Evolutionary conservation across 2,329 filamentous ascomycete species (phyloP), one percentile per base, ranked within the genome.

Genomic region (Karstenula rhodostoma): DNA sequence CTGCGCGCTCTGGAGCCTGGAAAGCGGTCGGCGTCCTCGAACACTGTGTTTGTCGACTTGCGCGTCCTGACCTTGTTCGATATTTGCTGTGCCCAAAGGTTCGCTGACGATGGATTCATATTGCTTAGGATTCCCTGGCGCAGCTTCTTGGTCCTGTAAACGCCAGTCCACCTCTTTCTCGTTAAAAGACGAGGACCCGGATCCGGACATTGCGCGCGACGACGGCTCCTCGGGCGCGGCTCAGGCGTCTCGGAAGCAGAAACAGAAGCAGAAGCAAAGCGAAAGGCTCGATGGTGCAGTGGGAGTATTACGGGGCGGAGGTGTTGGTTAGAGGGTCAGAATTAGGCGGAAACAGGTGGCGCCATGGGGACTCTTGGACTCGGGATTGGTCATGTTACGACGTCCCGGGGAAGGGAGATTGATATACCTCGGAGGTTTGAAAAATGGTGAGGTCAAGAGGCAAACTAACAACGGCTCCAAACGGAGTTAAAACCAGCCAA

Each of bases 41-140:
- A 65, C 59, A 43, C 63, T 69, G 43, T 63, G 64, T 37, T 61
- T 63, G 23, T 70, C 69, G 32, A 54, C 47, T 55, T 62, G 55
- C 13, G 57, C 65, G 23, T 72, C 68, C 6, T 75, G n/a, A 49
- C 78, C 75, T 33, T 77, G 78, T 19, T 75, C 75, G 5, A 72
- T 72, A 22, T 65, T 70, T 22, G 77, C 74, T 22, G 69, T 66
- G 56, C 78, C 76, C 46, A 77, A 52, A 10, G 77, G 74, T 61
- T 78, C 77, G 40, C 77, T 75, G 46, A 76, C 75, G 52, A 81
- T 76, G 29, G 81, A 77, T 65, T 79, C 78, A 46, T 77, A 72
- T 43, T 79, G 70, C 60, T 72, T 77, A 6, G 73, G 74, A 42
- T 69, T 65, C 52, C 74, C 57, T 43, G 71, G 70, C 56, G 74